Percentiles rank a stretch among this genome's conserved stretches.
phyloP scores from a whole-genome alignment of 140 eudicot genomes.

The Flaveria floridana region DNA sequence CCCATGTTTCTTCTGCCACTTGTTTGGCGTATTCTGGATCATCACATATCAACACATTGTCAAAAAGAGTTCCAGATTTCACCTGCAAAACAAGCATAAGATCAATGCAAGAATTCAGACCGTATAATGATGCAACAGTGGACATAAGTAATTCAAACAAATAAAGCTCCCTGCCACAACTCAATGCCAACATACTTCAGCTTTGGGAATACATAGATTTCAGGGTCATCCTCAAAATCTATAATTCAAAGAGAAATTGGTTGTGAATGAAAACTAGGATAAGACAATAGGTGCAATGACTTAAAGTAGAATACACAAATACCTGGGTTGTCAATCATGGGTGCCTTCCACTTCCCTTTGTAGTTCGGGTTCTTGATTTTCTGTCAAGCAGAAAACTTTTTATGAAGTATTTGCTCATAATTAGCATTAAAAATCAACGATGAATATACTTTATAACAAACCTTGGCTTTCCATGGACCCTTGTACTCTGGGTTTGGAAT shows the following conservation, averaged over 20 bases:
- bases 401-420: not conserved
- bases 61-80: conserved; percentile 90
- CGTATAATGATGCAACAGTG: not conserved
- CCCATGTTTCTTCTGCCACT: conserved; percentile 88
- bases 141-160: not conserved
- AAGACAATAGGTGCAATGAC: not conserved
- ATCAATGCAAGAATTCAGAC: not conserved
- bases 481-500: conserved; percentile 96
- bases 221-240: conserved; percentile 95
- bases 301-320: not conserved
- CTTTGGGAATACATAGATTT: conserved; percentile 76
- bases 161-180: conserved; percentile 77
- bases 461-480: conserved; percentile 95
- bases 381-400: conserved; percentile 39
- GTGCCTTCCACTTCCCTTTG: conserved; percentile 99
- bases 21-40: conserved; percentile 90
- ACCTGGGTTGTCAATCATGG: conserved; percentile 98
- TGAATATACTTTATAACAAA: conserved; percentile 34
- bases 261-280: not conserved
- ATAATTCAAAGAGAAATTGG: not conserved
- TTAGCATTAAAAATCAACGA: not conserved
- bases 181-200: conserved; percentile 91
- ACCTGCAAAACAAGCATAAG: conserved; percentile 18
- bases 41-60: conserved; percentile 80
- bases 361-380: conserved; percentile 96